Conservation (phyloP, 495 filamentous ascomycete genomes). For the Talaromyces wortmannii region DNA sequence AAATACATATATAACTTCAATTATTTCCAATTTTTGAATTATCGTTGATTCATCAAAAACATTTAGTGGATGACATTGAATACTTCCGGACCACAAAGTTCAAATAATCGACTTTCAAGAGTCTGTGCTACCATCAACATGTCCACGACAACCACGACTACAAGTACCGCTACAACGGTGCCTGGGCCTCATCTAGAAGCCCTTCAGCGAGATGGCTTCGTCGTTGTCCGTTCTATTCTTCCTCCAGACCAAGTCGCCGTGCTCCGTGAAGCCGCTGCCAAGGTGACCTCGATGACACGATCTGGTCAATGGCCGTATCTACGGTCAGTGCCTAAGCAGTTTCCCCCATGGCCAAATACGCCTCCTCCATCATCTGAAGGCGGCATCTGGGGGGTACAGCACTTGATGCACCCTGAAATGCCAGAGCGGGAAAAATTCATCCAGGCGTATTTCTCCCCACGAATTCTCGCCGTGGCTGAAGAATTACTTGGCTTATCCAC, state of each 20-base stretch:
- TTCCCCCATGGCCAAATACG: constrained; percentile 66
- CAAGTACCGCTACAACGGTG: neutral
- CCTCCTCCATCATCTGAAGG: constrained; percentile 38
- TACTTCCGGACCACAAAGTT: no score
- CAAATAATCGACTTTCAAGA: no score
- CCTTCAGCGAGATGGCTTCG: constrained; percentile 43
- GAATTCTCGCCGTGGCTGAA: constrained; percentile 48
- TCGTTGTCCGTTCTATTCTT: constrained; percentile 41
- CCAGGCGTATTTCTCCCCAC: constrained; percentile 56
- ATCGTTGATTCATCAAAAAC: no score
- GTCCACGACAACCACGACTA: neutral
- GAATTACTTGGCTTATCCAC: constrained; percentile 43
- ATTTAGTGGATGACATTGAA: no score
- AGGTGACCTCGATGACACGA: constrained; percentile 49
- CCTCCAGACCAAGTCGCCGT: constrained; percentile 33
- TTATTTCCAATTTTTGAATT: no score
- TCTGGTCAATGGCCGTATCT: constrained; percentile 67
- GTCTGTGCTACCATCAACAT: neutral
- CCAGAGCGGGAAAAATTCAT: constrained; percentile 48
- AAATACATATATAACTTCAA: no score
- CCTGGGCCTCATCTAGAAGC: constrained; percentile 23
- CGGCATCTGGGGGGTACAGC: constrained; percentile 84
- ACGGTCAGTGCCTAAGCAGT: constrained; percentile 78
- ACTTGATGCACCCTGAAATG: constrained; percentile 67
- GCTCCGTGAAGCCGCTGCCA: constrained; percentile 49